Percentiles rank a stretch among this genome's conserved stretches.
These are phyloP conservation scores for Penicillium psychrofluorescens DNA, from an alignment of 495 filamentous ascomycete genomes.

Conservation along the genomic window DNA sequence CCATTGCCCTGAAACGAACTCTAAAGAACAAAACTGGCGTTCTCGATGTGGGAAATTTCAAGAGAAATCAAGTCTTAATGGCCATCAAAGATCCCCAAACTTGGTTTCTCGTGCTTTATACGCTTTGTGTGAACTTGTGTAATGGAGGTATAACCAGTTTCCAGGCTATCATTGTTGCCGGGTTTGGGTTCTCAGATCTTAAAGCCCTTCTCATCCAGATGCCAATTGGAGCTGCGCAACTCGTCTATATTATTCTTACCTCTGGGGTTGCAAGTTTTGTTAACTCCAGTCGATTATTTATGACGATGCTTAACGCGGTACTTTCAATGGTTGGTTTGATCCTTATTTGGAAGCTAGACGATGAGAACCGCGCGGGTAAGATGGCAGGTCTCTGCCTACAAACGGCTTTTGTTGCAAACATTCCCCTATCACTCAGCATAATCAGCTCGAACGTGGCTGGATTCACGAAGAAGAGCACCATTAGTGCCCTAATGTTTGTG, in stretches of 20 bases:
- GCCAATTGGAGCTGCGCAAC: conserved; percentile 27
- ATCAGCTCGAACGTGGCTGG: conserved; percentile 56
- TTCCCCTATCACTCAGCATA: conserved; percentile 48
- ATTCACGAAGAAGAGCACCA: conserved; percentile 55
- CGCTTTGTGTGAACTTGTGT: conserved; percentile 33
- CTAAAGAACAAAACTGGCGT: conserved; percentile 51
- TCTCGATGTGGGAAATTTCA: conserved; percentile 51
- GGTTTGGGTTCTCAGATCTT: conserved; percentile 33
- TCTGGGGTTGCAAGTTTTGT: conserved; percentile 23
- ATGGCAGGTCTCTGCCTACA: conserved; percentile 50
- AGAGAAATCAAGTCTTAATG: conserved; percentile 45
- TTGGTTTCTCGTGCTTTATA: conserved; percentile 36
- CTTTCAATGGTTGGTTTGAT: conserved; percentile 46
- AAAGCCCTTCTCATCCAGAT: conserved; percentile 30
- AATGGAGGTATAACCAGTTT: conserved; percentile 42
- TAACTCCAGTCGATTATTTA: conserved; percentile 16
- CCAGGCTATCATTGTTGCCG: conserved; percentile 29
- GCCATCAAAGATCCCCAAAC: conserved; percentile 45
- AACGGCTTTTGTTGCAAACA: conserved; percentile 42
- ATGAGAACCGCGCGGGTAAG: conserved; percentile 40
- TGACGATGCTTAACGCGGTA: conserved; percentile 24
- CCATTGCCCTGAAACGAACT: conserved; percentile 49
- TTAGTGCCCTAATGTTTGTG: conserved; percentile 32
- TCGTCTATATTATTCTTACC: conserved; percentile 26
- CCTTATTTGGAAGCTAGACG: conserved; percentile 49